Conservation (phyloP, 176 grass and related monocot species). For the Elaeis guineensis region DNA sequence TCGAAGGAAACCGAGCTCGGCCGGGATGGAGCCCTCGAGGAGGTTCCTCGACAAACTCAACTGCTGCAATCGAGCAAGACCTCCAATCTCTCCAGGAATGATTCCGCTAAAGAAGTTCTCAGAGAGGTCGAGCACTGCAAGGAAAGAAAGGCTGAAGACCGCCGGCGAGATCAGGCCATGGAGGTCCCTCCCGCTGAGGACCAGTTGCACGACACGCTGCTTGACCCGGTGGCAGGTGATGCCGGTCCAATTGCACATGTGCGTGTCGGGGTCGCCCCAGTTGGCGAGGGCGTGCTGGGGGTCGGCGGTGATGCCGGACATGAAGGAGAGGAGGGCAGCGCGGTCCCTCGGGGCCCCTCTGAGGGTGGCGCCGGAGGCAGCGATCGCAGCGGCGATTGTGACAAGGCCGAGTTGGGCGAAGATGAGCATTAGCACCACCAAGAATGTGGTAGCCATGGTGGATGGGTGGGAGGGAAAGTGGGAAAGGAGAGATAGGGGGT, state of each 20-base stretch:
- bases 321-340: slow-evolving; percentile 43
- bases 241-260: slow-evolving; percentile 78
- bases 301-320: slow-evolving; percentile 31
- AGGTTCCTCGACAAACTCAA: slow-evolving; percentile 48
- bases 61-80: slow-evolving; percentile 34
- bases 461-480: background rate
- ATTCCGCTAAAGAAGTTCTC: slow-evolving; percentile 38
- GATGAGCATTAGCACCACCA: slow-evolving; percentile 5
- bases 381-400: background rate
- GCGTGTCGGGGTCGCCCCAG: slow-evolving; percentile 26
- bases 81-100: slow-evolving; percentile 46
- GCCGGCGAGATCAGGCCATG: slow-evolving; percentile 43
- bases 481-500: background rate
- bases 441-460: slow-evolving; percentile 12
- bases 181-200: slow-evolving; percentile 31
- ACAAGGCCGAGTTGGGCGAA: background rate
- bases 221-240: slow-evolving; percentile 34
- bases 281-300: slow-evolving; percentile 16
- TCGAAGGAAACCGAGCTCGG: slow-evolving; percentile 36
- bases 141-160: slow-evolving; percentile 54
- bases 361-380: background rate
- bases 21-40: slow-evolving; percentile 43
- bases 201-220: slow-evolving; percentile 36
- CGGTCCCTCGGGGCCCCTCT: slow-evolving; percentile 23
- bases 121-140: slow-evolving; percentile 69